A percentile compares a stretch with the other conserved stretches of the same genome.
Conservation (phyloP, 495 filamentous ascomycete species). For the Penicillium diatomitis region DNA sequence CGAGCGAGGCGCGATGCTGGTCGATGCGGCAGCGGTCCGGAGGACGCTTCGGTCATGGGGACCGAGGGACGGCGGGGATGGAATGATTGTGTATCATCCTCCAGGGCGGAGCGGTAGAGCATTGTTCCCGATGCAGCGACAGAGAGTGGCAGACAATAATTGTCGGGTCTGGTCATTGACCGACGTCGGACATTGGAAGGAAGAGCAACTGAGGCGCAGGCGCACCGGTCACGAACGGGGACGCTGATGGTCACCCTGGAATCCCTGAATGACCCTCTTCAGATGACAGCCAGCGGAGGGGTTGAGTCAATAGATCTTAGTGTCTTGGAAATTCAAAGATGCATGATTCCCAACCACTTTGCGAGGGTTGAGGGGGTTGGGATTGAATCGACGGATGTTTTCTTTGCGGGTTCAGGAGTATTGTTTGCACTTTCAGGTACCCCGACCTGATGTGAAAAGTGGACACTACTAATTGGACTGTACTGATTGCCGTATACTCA, state of each 20-base stretch:
- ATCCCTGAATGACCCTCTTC: no score
- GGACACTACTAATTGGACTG: no score
- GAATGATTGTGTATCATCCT: conserved; percentile 18
- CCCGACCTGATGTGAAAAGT: no score
- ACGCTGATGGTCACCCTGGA: no score
- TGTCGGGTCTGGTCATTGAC: background rate
- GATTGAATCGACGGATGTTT: no score
- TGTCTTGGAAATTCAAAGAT: background rate
- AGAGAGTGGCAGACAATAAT: background rate
- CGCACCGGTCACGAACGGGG: no score
- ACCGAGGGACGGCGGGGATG: conserved; percentile 15
- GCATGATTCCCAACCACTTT: background rate
- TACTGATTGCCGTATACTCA: no score
- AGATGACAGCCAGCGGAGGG: no score
- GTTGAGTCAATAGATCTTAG: no score
- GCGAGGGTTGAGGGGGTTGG: no score
- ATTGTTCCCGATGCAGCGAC: conserved; percentile 8
- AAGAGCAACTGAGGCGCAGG: background rate
- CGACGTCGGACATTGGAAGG: conserved; percentile 9
- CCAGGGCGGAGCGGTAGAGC: conserved; percentile 21
- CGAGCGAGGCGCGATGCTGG: conserved; percentile 16
- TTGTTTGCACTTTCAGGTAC: no score
- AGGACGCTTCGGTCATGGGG: conserved; percentile 9
- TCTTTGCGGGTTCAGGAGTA: no score
- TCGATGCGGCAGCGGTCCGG: conserved; percentile 8